Percentiles rank a stretch among this genome's conserved stretches.
Evolutionary conservation across 1,284 basidiomycete genomes (phyloP).

Genomic region (Trametes versicolor): DNA sequence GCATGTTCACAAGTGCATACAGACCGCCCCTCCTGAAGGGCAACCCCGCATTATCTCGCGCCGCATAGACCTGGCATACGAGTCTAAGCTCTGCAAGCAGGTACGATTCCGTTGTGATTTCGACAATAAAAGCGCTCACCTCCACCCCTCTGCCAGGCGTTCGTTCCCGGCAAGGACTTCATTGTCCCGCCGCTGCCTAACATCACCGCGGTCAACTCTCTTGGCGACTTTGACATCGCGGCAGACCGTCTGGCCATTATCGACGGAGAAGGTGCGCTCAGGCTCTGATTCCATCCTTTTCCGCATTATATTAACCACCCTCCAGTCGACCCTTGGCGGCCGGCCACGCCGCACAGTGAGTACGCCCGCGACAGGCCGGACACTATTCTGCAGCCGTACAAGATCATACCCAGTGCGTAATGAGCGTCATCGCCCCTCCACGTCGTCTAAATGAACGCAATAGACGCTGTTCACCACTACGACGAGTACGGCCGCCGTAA

Average conservation of each 20-base stretch:
- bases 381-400: conserved; percentile 83
- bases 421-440: not conserved
- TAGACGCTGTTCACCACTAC: conserved; percentile 90
- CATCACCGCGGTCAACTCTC: conserved; percentile 79
- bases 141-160: conserved; percentile 60
- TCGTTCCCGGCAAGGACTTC: conserved; percentile 81
- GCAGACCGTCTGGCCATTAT: conserved; percentile 87
- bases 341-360: conserved; percentile 86
- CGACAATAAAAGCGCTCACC: not conserved
- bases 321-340: conserved; percentile 90
- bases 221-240: conserved; percentile 82
- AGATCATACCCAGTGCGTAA: conserved; percentile 83
- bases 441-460: not conserved
- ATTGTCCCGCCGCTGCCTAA: conserved; percentile 79
- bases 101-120: conserved; percentile 43
- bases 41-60: conserved; percentile 79
- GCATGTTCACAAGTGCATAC: conserved; percentile 24
- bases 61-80: conserved; percentile 79
- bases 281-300: no score
- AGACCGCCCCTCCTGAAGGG: conserved; percentile 76
- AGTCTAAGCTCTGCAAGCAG: conserved; percentile 84
- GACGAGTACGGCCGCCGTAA: conserved; percentile 87
- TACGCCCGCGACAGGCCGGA: conserved; percentile 77
- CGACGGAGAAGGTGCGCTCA: conserved; percentile 75
- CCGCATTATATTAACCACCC: not conserved